A percentile compares a stretch with the other conserved stretches of the same genome.
phyloP scores from a whole-genome alignment of 257 asterid species.

The Scutellaria galericulata region DNA sequence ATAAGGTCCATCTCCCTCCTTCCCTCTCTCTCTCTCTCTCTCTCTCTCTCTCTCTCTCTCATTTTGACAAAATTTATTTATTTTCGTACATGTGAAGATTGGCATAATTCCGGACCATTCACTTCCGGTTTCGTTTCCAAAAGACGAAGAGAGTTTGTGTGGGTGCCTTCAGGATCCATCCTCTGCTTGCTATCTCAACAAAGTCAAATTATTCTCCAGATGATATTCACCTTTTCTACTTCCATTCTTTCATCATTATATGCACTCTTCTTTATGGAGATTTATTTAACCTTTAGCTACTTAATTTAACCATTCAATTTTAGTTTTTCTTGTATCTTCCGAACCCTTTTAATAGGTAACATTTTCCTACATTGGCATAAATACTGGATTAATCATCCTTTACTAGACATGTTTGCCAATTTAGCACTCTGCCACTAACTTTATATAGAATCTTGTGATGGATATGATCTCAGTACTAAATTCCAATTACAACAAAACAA shows the following conservation, averaged over 20 bases:
- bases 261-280: too few relatives aligned
- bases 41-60: conserved; percentile 18
- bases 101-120: conserved; percentile 87
- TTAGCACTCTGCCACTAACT: conserved; percentile 9
- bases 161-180: conserved; percentile 84
- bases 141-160: conserved; percentile 81
- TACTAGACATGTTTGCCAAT: not conserved
- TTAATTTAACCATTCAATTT: too few relatives aligned
- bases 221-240: conserved; percentile 19
- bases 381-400: not conserved
- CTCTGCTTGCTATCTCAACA: conserved; percentile 75
- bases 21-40: conserved; percentile 15
- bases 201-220: conserved; percentile 64
- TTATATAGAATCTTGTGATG: conserved; percentile 8
- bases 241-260: conserved; percentile 35
- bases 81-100: conserved; percentile 48
- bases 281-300: too few relatives aligned
- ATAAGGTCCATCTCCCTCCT: conserved; percentile 65
- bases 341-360: not conserved
- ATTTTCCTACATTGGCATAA: conserved; percentile 8
- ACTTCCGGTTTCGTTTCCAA: conserved; percentile 83
- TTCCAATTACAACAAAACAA: not conserved
- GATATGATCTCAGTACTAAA: not conserved
- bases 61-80: not conserved
- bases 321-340: too few relatives aligned